A percentile compares a stretch with the other conserved stretches of the same genome.
Evolutionary conservation across 148 eudicot genomes (phyloP).

Genomic region (Rhododendron vialii): DNA sequence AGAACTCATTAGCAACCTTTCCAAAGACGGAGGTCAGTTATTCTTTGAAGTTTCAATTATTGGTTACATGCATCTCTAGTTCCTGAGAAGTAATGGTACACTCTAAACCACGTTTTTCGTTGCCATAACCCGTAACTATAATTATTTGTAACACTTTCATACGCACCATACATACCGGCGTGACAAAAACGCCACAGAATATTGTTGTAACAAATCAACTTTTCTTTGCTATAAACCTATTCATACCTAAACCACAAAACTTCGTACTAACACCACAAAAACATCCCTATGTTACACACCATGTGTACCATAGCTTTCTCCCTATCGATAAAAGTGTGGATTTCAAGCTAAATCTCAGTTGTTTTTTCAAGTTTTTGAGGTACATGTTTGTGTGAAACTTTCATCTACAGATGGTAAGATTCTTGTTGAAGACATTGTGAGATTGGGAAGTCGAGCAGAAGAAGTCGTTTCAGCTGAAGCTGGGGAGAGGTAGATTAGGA

Average conservation of each 20-base stretch:
- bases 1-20: slow-evolving; percentile 69
- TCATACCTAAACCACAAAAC: not conserved
- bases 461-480: slow-evolving; percentile 24
- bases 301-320: not conserved
- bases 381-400: not conserved
- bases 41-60: not conserved
- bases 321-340: not conserved
- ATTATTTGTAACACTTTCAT: not conserved
- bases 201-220: not conserved
- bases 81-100: not conserved
- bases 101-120: not conserved
- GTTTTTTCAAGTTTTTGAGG: not conserved
- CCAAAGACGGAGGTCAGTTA: slow-evolving; percentile 60
- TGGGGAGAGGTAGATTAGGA: slow-evolving; percentile 10
- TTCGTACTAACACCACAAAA: not conserved
- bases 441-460: slow-evolving; percentile 57
- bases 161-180: not conserved
- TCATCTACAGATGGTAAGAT: slow-evolving; percentile 65
- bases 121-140: not conserved
- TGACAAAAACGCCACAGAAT: not conserved
- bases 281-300: not conserved
- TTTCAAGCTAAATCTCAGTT: not conserved
- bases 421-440: slow-evolving; percentile 73
- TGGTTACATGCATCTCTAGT: not conserved
- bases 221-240: not conserved